A percentile compares a stretch with the other conserved stretches of the same genome.
phyloP scores from a whole-genome alignment of 1,284 basidiomycete species.

The Takashimella koratensis region DNA sequence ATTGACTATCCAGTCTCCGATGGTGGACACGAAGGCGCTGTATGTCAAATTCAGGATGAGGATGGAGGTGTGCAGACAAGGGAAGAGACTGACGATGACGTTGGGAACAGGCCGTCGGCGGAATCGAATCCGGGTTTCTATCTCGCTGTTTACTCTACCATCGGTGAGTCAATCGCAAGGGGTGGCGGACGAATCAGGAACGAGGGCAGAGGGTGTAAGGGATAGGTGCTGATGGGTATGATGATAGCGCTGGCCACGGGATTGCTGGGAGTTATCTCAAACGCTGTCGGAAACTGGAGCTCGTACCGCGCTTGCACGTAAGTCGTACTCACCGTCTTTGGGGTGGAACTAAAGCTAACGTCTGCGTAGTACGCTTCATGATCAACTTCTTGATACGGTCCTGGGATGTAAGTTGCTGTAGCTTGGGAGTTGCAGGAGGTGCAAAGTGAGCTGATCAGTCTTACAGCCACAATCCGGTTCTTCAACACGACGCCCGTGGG shows the following conservation, averaged over 20 bases:
- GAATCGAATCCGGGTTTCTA: constrained; percentile 48
- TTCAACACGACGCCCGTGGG: constrained; percentile 51
- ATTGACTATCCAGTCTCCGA: constrained; percentile 8
- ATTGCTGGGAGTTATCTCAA: constrained; percentile 38
- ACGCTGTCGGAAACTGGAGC: constrained; percentile 40
- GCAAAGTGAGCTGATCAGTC: constrained; percentile 11
- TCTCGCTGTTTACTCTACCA: constrained; percentile 45
- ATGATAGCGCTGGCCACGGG: constrained; percentile 34
- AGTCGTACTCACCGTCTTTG: too few species aligned
- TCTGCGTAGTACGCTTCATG: constrained; percentile 40
- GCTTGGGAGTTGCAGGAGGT: too few species aligned
- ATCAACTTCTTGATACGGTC: constrained; percentile 37
- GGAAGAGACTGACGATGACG: too few species aligned
- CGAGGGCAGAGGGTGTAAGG: too few species aligned
- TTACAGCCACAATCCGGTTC: constrained; percentile 40
- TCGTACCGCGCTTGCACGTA: constrained; percentile 59
- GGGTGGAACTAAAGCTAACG: constrained; percentile 1
- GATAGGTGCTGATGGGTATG: too few species aligned
- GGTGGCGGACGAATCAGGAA: too few species aligned
- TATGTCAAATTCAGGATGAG: too few species aligned
- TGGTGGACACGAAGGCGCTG: too few species aligned
- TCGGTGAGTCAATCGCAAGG: too few species aligned
- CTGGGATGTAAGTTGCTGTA: too few species aligned
- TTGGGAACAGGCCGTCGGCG: constrained; percentile 44
- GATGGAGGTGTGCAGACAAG: too few species aligned